phyloP scores from a whole-genome alignment of 75 land plant species.

The Cryptomeria japonica region DNA sequence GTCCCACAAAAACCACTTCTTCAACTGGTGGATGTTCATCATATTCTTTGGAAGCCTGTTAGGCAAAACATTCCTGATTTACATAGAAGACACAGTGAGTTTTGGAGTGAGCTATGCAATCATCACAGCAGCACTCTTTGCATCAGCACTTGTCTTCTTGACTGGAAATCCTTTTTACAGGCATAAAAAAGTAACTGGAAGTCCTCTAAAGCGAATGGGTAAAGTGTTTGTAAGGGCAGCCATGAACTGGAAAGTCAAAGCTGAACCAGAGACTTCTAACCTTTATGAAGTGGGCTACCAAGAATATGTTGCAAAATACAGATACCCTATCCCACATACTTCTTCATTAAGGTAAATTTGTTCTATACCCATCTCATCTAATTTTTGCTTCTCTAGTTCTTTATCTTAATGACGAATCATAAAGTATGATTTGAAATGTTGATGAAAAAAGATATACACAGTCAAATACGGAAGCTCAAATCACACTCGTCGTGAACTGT shows the following conservation, averaged over 20 bases:
- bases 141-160: conserved; percentile 56
- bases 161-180: conserved; percentile 70
- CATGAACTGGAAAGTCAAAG: conserved; percentile 34
- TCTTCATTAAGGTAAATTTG: not conserved
- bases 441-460: too few relatives aligned
- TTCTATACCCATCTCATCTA: not conserved
- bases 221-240: conserved; percentile 59
- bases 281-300: conserved; percentile 46
- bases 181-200: conserved; percentile 54
- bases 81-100: conserved; percentile 27
- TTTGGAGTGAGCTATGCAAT: conserved; percentile 26
- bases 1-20: conserved; percentile 76
- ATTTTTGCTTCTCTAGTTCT: too few relatives aligned
- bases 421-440: too few relatives aligned
- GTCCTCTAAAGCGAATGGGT: conserved; percentile 69
- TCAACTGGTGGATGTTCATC: conserved; percentile 81
- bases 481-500: too few relatives aligned
- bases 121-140: conserved; percentile 35
- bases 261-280: conserved; percentile 27
- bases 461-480: too few relatives aligned
- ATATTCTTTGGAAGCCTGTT: conserved; percentile 51
- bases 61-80: conserved; percentile 23
- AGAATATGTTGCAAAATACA: not conserved
- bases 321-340: not conserved
- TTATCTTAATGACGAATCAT: too few relatives aligned